A percentile compares a stretch with the other conserved stretches of the same genome.
Conservation (phyloP, 768 basidiomycete genomes). For the Rhodocollybia butyracea region DNA sequence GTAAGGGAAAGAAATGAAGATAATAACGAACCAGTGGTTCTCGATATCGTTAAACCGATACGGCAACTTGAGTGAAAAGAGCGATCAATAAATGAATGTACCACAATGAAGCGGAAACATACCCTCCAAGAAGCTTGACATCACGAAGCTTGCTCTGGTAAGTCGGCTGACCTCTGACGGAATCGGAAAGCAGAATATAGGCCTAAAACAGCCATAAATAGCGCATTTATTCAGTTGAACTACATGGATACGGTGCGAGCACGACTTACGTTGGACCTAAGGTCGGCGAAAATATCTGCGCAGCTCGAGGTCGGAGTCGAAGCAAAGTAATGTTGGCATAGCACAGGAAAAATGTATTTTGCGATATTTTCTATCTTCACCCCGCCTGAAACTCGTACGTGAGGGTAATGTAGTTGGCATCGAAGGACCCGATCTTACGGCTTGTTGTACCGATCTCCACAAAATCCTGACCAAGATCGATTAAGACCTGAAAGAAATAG, state of each 20-base stretch:
- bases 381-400: background rate
- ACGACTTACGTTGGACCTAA: constrained; percentile 22
- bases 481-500: constrained; percentile 7
- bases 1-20: background rate
- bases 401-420: constrained; percentile 27
- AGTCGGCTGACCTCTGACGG: constrained; percentile 32
- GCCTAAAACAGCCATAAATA: constrained; percentile 31
- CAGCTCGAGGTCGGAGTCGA: constrained; percentile 7
- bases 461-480: background rate
- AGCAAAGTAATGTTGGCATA: constrained; percentile 37
- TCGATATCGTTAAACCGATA: constrained; percentile 46
- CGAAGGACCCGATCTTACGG: constrained; percentile 20
- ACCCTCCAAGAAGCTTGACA: constrained; percentile 47
- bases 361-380: constrained; percentile 16
- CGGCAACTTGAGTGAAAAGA: constrained; percentile 27
- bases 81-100: background rate
- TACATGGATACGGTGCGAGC: background rate
- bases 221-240: constrained; percentile 18
- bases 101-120: constrained; percentile 8
- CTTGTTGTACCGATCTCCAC: constrained; percentile 19
- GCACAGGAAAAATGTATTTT: constrained; percentile 22
- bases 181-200: constrained; percentile 51
- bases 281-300: constrained; percentile 21
- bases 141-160: constrained; percentile 48
- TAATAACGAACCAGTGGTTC: constrained; percentile 38